These are phyloP conservation scores for Leucoagaricus sp. DNA, from an alignment of 1,284 basidiomycete species.

Conservation along the genomic window DNA sequence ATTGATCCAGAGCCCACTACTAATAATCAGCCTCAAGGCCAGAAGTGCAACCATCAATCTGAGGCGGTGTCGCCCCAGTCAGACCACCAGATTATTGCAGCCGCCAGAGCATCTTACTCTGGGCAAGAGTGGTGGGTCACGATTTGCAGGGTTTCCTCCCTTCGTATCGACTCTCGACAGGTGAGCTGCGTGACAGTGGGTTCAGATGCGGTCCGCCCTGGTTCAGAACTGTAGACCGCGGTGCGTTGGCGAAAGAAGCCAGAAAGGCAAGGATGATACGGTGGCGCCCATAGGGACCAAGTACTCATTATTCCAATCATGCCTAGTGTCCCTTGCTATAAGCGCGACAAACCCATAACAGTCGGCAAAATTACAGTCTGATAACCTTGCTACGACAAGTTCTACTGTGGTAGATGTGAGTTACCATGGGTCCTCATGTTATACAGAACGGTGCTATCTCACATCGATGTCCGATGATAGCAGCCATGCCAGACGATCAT, in stretches of 20 bases:
- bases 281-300: neutral
- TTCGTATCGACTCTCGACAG: neutral
- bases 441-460: neutral
- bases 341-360: no score
- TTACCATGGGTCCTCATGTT: no score
- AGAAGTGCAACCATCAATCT: constrained; percentile 12
- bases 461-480: neutral
- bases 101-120: constrained; percentile 9
- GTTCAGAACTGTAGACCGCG: constrained; percentile 9
- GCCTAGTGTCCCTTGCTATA: neutral
- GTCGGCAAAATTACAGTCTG: no score
- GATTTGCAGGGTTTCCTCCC: constrained; percentile 4
- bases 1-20: neutral
- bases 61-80: neutral
- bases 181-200: neutral
- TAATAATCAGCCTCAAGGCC: constrained; percentile 9
- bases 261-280: neutral
- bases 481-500: neutral
- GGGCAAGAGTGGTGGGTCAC: constrained; percentile 8
- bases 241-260: neutral
- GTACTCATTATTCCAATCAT: neutral
- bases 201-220: constrained; percentile 10
- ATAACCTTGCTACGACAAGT: no score
- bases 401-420: no score
- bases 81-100: constrained; percentile 1